Evolutionary conservation across 179 eudicot genomes (phyloP), one percentile per base, ranked within the genome.

Genomic region (Corrigiola litoralis): DNA sequence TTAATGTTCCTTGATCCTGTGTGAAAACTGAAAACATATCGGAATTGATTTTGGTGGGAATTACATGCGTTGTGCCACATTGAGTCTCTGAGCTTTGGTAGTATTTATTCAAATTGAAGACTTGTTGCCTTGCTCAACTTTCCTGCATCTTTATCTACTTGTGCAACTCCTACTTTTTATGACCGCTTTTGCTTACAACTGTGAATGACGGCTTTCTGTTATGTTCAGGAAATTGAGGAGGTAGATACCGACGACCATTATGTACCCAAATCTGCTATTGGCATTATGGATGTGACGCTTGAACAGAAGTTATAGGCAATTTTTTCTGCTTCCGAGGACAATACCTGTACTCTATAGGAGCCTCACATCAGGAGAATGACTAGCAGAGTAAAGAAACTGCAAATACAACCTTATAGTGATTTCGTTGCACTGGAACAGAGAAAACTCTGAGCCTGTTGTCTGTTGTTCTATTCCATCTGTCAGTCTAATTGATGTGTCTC

Each of bases 211-310:
- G 44, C 51, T 60, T 67, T 56, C 6, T 34, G n/a, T 37, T 60
- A 7, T 42, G 16, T 65, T 25, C 78, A 94, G 99, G 99, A 94
- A 86, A 94, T 94, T 50, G 99, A 94, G 80, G 97, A 94, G 86
- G 97, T 83, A 66, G 99, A 94, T 75, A 94, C 99, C 0, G 97
- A 94, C 57, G 91, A 90, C 52, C 97, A 88, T 67, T 94, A 84
- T 71, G 81, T 77, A 45, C 99, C 99, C 7, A 94, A 88, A 75
- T 77, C 96, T 32, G 81, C 91, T 55, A 82, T 94, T 38, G 83
- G 78, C 62, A 94, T 94, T 20, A 79, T 76, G 63, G 81, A 86
- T 25, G 88, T 94, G 69, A 79, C 77, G 31, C 78, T 94, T 67
- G 81, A 94, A 77, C 85, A 82, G 13, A 85, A 81, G 80, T 63